Percentiles rank a stretch among this genome's conserved stretches.
These are phyloP conservation scores for Clavulina sp. DNA, from an alignment of 768 basidiomycete genomes.

Conservation along the genomic window DNA sequence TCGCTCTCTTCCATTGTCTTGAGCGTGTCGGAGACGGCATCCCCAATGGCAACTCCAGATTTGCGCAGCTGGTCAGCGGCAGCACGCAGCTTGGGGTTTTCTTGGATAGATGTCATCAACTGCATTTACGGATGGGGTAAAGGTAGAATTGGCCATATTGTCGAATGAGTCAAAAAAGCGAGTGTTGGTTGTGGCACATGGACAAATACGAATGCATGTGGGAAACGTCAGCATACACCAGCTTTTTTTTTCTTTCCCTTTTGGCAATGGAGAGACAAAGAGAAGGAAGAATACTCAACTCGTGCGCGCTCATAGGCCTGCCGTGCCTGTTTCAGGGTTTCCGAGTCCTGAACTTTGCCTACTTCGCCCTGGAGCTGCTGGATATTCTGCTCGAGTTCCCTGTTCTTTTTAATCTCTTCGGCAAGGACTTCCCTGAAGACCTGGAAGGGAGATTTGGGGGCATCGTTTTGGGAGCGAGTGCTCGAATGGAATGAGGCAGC, in stretches of 20 bases:
- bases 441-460: slow-evolving; percentile 83
- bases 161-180: not conserved
- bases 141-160: slow-evolving; percentile 5
- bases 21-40: slow-evolving; percentile 84
- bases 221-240: no score
- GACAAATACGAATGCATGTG: no score
- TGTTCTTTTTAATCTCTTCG: slow-evolving; percentile 84
- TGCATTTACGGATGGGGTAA: slow-evolving; percentile 18
- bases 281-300: slow-evolving; percentile 30
- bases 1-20: slow-evolving; percentile 92
- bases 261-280: not conserved
- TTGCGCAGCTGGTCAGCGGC: slow-evolving; percentile 87
- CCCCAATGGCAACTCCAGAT: slow-evolving; percentile 78
- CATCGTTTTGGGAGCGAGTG: slow-evolving; percentile 38
- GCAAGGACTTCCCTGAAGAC: slow-evolving; percentile 89
- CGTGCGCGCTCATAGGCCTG: slow-evolving; percentile 89
- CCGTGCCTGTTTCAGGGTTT: slow-evolving; percentile 81
- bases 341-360: slow-evolving; percentile 91
- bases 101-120: slow-evolving; percentile 87
- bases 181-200: not conserved
- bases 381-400: slow-evolving; percentile 90
- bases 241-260: no score
- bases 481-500: slow-evolving; percentile 32
- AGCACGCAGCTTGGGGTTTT: slow-evolving; percentile 80
- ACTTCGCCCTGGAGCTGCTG: slow-evolving; percentile 97